Evolutionary conservation across 78 protist genomes (phyloP), one percentile per base, ranked within the genome.

Genomic region (Planoprotostelium fungivorum): DNA sequence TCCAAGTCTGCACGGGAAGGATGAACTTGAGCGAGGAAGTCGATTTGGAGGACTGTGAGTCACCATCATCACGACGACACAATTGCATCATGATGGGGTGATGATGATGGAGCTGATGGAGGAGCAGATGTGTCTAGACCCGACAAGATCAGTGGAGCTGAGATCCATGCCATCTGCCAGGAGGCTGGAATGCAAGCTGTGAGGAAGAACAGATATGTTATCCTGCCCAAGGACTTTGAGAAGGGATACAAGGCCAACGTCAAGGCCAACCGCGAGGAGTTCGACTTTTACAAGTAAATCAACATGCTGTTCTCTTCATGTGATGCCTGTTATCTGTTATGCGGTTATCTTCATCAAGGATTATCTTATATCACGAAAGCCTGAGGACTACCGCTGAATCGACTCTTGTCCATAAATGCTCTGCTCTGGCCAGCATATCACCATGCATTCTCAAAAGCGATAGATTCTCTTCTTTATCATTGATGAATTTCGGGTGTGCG

Each of bases 151-250:
- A 84, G 94, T 36, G 99, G 97, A 36, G 99, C 99, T 16, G 99
- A 99, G 31, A 99, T 99, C 89, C 88, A 95, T 31, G 96, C 99
- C 63, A 98, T 99, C 84, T 97, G 99, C 91, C 99, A 97, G 94
- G 99, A 99, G 95, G 99, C 99, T 0, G 99, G 99, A 88, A 97
- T 99, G 99, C 99, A 97, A 35, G 99, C 99, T 0, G 99, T 99
- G n/a, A 97, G 99, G 84, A 95, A 95, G 91, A 99, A 99, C 91
- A 86, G 99, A 38, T 99, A 99, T 90, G 98, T 99, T 10, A 96
- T 99, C 34, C 89, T 98, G 34, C 96, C 99, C 63, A 96, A 97
- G 83, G 99, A 99, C 93, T 99, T 99, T 89, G 99, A 99, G 90
- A 97, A 96, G 88, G 99, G 97, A 34, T 98, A 98, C 96, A 97